Evolutionary conservation across 129 eudicot genomes (phyloP).

Genomic region (Pseudognaphalium luteoalbum): DNA sequence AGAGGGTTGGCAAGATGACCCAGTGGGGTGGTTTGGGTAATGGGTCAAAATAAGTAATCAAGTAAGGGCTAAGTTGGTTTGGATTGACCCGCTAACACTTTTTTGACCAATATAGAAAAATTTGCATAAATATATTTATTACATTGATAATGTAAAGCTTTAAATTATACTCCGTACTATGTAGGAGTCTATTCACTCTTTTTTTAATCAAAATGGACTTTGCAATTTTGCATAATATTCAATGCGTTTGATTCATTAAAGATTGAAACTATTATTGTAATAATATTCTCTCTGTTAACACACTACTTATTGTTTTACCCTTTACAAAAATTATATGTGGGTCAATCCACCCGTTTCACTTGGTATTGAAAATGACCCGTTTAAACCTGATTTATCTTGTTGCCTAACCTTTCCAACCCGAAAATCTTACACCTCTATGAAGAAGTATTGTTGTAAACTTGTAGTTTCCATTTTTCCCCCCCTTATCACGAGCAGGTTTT

Average conservation of each 20-base stretch:
- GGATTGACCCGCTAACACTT: background rate
- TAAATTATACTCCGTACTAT: background rate
- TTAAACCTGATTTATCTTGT: background rate
- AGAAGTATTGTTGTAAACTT: conserved; percentile 10
- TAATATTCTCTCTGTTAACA: no score
- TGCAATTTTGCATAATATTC: no score
- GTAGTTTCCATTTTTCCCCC: background rate
- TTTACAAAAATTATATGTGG: no score
- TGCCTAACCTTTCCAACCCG: background rate
- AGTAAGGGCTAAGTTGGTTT: background rate
- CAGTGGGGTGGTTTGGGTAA: background rate
- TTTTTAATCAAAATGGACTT: no score
- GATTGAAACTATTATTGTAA: no score
- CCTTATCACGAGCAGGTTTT: conserved; percentile 54
- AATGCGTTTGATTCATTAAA: no score
- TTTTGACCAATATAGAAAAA: background rate
- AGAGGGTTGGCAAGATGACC: background rate
- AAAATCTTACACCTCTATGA: background rate
- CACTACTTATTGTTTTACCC: no score
- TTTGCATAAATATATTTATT: background rate
- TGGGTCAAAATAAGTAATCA: background rate
- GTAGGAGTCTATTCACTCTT: no score
- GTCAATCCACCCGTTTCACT: no score
- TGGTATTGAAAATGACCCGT: background rate
- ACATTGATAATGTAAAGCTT: background rate